Conservation (phyloP, 2,329 filamentous ascomycete genomes). For the Monosporascus sp. region DNA sequence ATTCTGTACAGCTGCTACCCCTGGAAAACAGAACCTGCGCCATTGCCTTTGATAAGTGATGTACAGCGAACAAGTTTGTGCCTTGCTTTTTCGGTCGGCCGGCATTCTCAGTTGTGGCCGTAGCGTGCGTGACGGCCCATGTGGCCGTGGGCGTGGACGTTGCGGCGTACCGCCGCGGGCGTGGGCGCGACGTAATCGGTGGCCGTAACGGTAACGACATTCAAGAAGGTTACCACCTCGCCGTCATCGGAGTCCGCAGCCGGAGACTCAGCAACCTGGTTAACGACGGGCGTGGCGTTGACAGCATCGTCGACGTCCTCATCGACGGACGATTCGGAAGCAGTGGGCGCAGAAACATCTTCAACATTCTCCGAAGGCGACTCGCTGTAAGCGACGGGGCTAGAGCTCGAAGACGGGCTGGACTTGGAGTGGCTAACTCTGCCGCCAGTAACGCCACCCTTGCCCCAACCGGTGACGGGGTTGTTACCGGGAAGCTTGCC, state of each 20-base stretch:
- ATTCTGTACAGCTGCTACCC: no score
- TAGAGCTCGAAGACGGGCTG: slow-evolving; percentile 1
- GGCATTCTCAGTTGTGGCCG: not conserved
- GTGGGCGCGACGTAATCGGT: slow-evolving; percentile 16
- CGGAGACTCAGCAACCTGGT: not conserved
- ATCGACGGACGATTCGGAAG: slow-evolving; percentile 22
- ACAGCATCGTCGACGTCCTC: slow-evolving; percentile 27
- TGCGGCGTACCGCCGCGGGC: slow-evolving; percentile 10
- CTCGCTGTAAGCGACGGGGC: not conserved
- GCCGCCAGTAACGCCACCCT: slow-evolving; percentile 27
- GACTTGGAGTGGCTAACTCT: slow-evolving; percentile 7
- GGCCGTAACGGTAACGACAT: slow-evolving; percentile 41
- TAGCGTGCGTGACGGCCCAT: slow-evolving; percentile 16
- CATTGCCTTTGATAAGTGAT: not conserved
- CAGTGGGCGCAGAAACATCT: slow-evolving; percentile 15
- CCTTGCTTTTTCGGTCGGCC: slow-evolving; percentile 12
- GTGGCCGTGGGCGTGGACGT: slow-evolving; percentile 18
- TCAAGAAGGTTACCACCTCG: slow-evolving; percentile 34
- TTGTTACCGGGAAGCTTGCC: slow-evolving; percentile 50
- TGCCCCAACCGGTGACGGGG: slow-evolving; percentile 46
- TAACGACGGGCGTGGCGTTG: slow-evolving; percentile 10
- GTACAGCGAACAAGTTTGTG: not conserved
- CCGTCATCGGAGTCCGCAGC: slow-evolving; percentile 20
- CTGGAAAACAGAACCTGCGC: not conserved
- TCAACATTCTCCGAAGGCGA: not conserved